Conservation (phyloP, 192 early-diverging fungal species). For the Entrophospora sp. region DNA sequence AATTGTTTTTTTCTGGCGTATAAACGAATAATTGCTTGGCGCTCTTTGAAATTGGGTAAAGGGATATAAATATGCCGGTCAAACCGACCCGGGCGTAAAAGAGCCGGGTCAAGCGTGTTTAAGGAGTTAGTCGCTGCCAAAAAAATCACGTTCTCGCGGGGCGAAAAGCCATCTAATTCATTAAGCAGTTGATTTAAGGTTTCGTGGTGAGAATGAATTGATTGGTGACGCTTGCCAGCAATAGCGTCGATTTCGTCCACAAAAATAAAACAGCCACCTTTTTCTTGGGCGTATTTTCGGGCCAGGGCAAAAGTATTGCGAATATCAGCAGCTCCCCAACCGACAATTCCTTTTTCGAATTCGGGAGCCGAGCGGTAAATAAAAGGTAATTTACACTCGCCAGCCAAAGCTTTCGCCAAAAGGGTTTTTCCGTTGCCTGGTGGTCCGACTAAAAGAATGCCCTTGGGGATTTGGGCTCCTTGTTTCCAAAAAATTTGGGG, state of each 20-base stretch:
- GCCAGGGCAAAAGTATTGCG: conserved; percentile 74
- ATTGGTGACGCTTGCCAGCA: conserved; percentile 75
- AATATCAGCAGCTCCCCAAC: conserved; percentile 71
- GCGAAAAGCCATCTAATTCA: conserved; percentile 85
- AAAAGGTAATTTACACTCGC: conserved; percentile 61
- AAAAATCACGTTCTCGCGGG: conserved; percentile 58
- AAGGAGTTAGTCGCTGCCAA: conserved; percentile 82
- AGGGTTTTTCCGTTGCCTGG: conserved; percentile 98
- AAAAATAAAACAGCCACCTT: conserved; percentile 73
- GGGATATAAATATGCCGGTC: conserved; percentile 58
- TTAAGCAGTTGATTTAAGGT: conserved; percentile 66
- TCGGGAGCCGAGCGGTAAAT: conserved; percentile 66
- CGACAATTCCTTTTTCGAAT: conserved; percentile 69
- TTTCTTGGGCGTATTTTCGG: conserved; percentile 62
- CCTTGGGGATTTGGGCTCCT: conserved; percentile 71
- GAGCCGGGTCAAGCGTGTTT: conserved; percentile 73
- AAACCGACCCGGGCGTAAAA: conserved; percentile 77
- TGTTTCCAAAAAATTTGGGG: conserved; percentile 64
- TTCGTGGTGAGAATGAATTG: conserved; percentile 28
- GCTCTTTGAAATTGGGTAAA: conserved; percentile 36
- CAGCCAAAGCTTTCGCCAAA: conserved; percentile 75
- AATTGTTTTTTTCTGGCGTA: conserved; percentile 39
- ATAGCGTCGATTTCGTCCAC: conserved; percentile 95
- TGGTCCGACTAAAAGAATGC: conserved; percentile 88
- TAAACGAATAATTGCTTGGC: conserved; percentile 38